phyloP scores from a whole-genome alignment of 805 yeast species.

The Metschnikowia hibisci region DNA sequence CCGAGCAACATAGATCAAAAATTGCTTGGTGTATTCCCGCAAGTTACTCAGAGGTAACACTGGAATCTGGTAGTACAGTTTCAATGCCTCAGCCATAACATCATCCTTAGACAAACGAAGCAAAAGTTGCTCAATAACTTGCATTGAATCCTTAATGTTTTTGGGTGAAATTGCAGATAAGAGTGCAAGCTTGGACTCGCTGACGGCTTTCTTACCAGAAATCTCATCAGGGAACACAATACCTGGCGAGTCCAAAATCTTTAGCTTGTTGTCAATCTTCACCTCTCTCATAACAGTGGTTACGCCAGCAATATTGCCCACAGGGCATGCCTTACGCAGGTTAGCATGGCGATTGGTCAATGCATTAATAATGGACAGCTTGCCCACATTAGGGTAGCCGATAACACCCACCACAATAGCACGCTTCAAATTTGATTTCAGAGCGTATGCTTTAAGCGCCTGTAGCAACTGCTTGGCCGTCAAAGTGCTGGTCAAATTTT shows the following conservation, averaged over 20 bases:
- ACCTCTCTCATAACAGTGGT: conserved; percentile 90
- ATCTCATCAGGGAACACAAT: conserved; percentile 83
- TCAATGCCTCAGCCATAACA: conserved; percentile 75
- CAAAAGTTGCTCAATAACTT: conserved; percentile 73
- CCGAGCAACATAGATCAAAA: conserved; percentile 90
- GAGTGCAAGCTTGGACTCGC: conserved; percentile 79
- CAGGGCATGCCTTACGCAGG: conserved; percentile 76
- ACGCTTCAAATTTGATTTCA: conserved; percentile 79
- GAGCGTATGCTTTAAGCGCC: conserved; percentile 81
- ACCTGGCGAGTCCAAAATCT: conserved; percentile 93
- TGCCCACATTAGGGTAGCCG: conserved; percentile 97
- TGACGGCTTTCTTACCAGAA: conserved; percentile 36
- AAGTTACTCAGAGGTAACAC: conserved; percentile 69
- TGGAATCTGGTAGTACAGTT: conserved; percentile 72
- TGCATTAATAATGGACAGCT: conserved; percentile 90
- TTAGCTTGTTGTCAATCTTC: conserved; percentile 84
- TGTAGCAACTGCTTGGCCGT: conserved; percentile 74
- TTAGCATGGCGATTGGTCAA: conserved; percentile 74
- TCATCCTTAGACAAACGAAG: conserved; percentile 70
- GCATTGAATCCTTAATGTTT: conserved; percentile 75
- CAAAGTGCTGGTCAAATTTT: conserved; percentile 62
- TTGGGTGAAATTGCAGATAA: conserved; percentile 88
- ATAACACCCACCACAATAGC: conserved; percentile 91
- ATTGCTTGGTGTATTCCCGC: conserved; percentile 76
- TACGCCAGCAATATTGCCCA: conserved; percentile 96